A percentile compares a stretch with the other conserved stretches of the same genome.
phyloP scores from a whole-genome alignment of 352 stramenopile species.

The Phytophthora macrochlamydospora region DNA sequence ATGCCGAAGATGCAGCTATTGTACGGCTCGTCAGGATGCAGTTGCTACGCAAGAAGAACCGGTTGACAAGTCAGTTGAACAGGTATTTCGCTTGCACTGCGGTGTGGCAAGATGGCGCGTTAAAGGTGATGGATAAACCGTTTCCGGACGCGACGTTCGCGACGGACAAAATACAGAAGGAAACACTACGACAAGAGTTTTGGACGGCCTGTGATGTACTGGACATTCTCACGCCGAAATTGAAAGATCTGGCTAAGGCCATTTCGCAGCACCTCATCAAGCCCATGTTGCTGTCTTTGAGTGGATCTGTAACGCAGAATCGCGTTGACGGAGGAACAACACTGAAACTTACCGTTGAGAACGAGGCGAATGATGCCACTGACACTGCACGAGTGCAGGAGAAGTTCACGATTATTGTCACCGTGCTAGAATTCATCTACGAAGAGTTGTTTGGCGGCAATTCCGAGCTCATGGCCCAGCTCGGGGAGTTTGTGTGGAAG shows the following conservation, averaged over 20 bases:
- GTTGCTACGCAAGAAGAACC: conserved; percentile 59
- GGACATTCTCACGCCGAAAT: conserved; percentile 39
- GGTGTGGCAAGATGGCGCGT: conserved; percentile 42
- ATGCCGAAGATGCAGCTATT: conserved; percentile 33
- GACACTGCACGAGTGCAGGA: conserved; percentile 24
- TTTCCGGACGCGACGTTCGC: conserved; percentile 11
- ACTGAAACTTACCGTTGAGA: conserved; percentile 33
- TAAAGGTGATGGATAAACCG: conserved; percentile 33
- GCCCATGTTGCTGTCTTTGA: conserved; percentile 42
- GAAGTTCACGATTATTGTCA: conserved; percentile 52
- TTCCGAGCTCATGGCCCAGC: conserved; percentile 52
- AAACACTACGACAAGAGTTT: conserved; percentile 44
- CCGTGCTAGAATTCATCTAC: conserved; percentile 61
- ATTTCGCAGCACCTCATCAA: conserved; percentile 56
- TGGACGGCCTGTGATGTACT: conserved; percentile 65
- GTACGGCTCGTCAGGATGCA: conserved; percentile 51
- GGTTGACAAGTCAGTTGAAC: conserved; percentile 51
- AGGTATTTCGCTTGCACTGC: conserved; percentile 49
- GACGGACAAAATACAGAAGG: neutral
- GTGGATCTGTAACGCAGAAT: conserved; percentile 25
- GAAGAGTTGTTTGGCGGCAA: conserved; percentile 50
- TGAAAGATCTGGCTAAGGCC: conserved; percentile 66
- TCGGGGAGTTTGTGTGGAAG: conserved; percentile 70
- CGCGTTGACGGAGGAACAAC: conserved; percentile 25
- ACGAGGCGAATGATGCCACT: conserved; percentile 9